Evolutionary conservation across 805 yeast species (phyloP), one percentile per base, ranked within the genome.

Genomic region (Cyberlindnera mrakii): DNA sequence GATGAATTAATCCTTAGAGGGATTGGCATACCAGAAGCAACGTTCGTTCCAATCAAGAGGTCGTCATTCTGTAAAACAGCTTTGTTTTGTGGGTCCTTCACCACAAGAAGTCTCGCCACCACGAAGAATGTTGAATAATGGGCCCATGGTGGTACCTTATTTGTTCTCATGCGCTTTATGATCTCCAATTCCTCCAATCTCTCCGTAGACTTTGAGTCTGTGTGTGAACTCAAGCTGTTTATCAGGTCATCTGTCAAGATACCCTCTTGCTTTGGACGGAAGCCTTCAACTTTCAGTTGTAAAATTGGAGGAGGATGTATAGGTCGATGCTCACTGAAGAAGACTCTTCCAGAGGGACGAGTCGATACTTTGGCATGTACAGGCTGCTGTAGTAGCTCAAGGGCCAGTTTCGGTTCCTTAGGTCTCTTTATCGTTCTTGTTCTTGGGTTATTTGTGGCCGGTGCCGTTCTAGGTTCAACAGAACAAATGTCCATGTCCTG

Each of bases 281-380:
- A 45, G 10, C 36, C 54, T 3, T 48, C 46, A 7, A 61, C 37
- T 3, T 38, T 44, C 23, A 61, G 40, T 39, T 60, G 62, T 14
- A 61, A 44, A 1, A 61, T 58, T 1, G 65, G 65, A 4, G 64
- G 65, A 3, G 65, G 65, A 35, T 57, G 62, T 20, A 61, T 60
- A 3, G 64, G 65, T 10, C 65, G 47, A 42, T 61, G 63, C 39
- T 61, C 65, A 4, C 59, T 49, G 41, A 55, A 48, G 44, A 50
- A 53, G 3, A 49, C 52, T 16, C 53, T 37, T 0, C 54, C 47
- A 3, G 53, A 41, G 2, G 54, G 42, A 4, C 53, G 41, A 1
- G 61, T 57, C 1, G 60, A 50, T n/a, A 60, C 64, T 37, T 61
- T 61, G 19, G 59, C 60, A 41, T 57, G 54, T 17, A 47, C 41